A percentile compares a stretch with the other conserved stretches of the same genome.
Evolutionary conservation across 2,329 filamentous ascomycete species (phyloP).

Genomic region (Hyphodiscus sp.): DNA sequence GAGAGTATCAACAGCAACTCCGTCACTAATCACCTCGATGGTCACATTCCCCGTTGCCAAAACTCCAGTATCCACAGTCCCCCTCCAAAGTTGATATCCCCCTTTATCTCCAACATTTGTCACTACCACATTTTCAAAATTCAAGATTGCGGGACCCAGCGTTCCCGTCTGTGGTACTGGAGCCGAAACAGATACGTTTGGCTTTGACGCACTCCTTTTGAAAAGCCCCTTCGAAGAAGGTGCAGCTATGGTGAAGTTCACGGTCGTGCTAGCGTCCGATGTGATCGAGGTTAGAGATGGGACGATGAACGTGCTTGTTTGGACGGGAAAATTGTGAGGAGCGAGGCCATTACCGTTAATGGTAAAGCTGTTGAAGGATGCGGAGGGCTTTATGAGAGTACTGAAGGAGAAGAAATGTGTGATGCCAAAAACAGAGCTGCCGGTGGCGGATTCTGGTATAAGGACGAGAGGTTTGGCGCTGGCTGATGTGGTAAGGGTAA

Average conservation of each 20-base stretch:
- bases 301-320: conserved; percentile 10
- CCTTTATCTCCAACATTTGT: conserved; percentile 1
- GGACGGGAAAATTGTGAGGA: conserved; percentile 9
- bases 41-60: conserved; percentile 8
- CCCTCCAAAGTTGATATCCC: conserved; percentile 13
- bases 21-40: conserved; percentile 3
- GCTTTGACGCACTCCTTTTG: not conserved
- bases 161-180: conserved; percentile 16
- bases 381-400: conserved; percentile 2
- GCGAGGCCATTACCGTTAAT: not conserved
- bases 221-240: not conserved
- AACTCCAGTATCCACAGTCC: conserved; percentile 9
- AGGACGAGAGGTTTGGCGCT: not conserved
- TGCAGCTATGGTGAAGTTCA: conserved; percentile 11
- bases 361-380: conserved; percentile 10
- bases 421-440: conserved; percentile 12
- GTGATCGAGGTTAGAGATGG: conserved; percentile 8
- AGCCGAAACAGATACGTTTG: conserved; percentile 7
- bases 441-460: conserved; percentile 8
- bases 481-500: conserved; percentile 2
- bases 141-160: conserved; percentile 8
- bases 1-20: not conserved
- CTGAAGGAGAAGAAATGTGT: conserved; percentile 19
- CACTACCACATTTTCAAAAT: conserved; percentile 4
- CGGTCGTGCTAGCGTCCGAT: conserved; percentile 1